phyloP scores from a whole-genome alignment of 169 alveolate genomes.

The Cryptosporidium canis region DNA sequence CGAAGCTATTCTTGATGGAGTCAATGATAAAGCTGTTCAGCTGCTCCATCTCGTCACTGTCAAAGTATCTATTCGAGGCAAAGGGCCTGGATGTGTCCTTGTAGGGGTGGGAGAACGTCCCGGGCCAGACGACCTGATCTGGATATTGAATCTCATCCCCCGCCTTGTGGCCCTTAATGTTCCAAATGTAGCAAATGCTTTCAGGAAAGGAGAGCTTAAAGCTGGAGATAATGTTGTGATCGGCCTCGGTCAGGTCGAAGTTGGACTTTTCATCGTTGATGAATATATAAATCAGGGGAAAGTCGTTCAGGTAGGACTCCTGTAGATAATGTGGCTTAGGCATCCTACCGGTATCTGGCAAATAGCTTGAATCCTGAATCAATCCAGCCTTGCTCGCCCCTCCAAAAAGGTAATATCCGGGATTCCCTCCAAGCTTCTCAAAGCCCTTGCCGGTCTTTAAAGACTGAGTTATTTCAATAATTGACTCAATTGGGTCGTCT shows the following conservation, averaged over 20 bases:
- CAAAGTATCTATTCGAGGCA: conserved; percentile 12
- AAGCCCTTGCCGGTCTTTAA: conserved; percentile 46
- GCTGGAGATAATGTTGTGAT: conserved; percentile 45
- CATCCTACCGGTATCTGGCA: not conserved
- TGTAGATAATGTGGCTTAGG: conserved; percentile 44
- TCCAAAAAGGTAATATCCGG: conserved; percentile 47
- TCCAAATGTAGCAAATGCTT: conserved; percentile 52
- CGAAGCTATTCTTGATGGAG: conserved; percentile 26
- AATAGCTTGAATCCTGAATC: not conserved
- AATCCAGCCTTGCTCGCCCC: not conserved
- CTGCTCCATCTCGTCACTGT: conserved; percentile 36
- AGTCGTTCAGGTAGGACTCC: conserved; percentile 51
- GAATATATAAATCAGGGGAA: conserved; percentile 50
- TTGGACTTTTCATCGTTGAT: conserved; percentile 25
- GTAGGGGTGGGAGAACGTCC: conserved; percentile 49
- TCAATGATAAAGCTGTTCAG: conserved; percentile 43
- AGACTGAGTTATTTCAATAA: conserved; percentile 17
- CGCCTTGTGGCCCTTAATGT: conserved; percentile 16
- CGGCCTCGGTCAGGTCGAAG: conserved; percentile 15
- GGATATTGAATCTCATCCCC: not conserved
- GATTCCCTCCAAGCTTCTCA: conserved; percentile 47
- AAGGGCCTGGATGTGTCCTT: not conserved
- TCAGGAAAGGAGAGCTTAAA: conserved; percentile 60
- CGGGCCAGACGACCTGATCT: conserved; percentile 12
- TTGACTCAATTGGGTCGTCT: conserved; percentile 52